Conservation (phyloP, 2,329 filamentous ascomycete species). For the Botryosphaeria dothidea region DNA sequence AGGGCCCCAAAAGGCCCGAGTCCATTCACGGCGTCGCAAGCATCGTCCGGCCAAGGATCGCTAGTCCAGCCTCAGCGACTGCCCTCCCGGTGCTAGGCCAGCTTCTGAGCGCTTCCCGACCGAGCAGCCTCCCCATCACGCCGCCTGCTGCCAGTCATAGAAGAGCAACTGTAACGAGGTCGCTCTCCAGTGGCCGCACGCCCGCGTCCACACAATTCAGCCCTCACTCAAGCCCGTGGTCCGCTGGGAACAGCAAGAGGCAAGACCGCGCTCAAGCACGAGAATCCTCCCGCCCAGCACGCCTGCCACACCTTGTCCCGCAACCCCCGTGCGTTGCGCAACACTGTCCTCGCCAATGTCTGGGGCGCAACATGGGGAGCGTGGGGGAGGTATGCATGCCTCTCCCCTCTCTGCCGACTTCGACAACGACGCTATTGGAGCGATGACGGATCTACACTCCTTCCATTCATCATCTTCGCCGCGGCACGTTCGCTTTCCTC, state of each 20-base stretch:
- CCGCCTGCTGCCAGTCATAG: slow-evolving; percentile 22
- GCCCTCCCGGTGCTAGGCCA: slow-evolving; percentile 23
- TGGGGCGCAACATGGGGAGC: slow-evolving; percentile 39
- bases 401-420: slow-evolving; percentile 27
- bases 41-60: slow-evolving; percentile 22
- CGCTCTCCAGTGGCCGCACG: slow-evolving; percentile 9
- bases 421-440: slow-evolving; percentile 31
- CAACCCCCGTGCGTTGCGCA: slow-evolving; percentile 27
- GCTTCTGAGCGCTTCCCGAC: slow-evolving; percentile 25
- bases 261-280: slow-evolving; percentile 13
- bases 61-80: slow-evolving; percentile 18
- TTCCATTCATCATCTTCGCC: slow-evolving; percentile 37
- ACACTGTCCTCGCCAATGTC: slow-evolving; percentile 36
- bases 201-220: slow-evolving; percentile 14
- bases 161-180: slow-evolving; percentile 14
- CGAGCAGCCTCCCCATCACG: slow-evolving; percentile 20
- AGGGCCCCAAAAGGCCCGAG: slow-evolving; percentile 23
- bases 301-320: slow-evolving; percentile 15
- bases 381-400: slow-evolving; percentile 38
- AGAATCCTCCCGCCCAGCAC: slow-evolving; percentile 8
- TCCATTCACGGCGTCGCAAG: slow-evolving; percentile 21
- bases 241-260: slow-evolving; percentile 12
- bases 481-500: slow-evolving; percentile 36
- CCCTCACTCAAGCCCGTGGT: slow-evolving; percentile 12
- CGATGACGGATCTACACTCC: slow-evolving; percentile 25